Base-by-base conservation (phyloP, 441 rosid species). In the Pelargonium cotyledonis region DNA sequence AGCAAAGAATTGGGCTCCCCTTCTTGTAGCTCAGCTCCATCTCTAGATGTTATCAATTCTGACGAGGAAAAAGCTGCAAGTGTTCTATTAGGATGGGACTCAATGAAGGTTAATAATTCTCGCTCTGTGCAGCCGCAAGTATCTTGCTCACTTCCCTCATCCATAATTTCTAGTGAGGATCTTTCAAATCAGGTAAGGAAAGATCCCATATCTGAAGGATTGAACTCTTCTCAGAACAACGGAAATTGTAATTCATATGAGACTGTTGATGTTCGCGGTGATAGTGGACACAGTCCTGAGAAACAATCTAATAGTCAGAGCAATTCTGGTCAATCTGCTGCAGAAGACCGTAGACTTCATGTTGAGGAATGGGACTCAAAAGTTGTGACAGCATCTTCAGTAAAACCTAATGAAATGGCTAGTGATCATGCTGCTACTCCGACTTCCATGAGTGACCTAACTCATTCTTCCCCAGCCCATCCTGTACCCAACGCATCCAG, bases 331-430 rank as follows among this genome's bases (percentile, higher is more conserved):
- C 91, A 84, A 72, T 82, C 85, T 44, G 80, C 86, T 49, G 89
- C 83, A 21, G 86, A 87, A 72, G 85, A 85, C 43, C 87, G 95
- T 87, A 76, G 80, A 67, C 80, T 83, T 55, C 61, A 82, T 65
- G 78, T 70, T 26, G 86, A 85, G 58, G 81, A 75, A 69, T 85
- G 91, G 93, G 87, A 81, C 69, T 74, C 87, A 12, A 75, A 78
- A 70, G 72, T 81, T 43, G 75, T 83, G 78, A 68, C 83, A 35
- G 80, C 80, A 35, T 76, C 88, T 53, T 81, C 92, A 70, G 75
- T 85, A 71, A 89, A 84, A 73, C 82, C 78, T 44, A 29, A 77
- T 66, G 82, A 76, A 53, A 68, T 80, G 64, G 72, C 75, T 15
- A 69, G 73, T 47, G 82, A 82, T 74, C 89, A 84, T 80, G 80